Evolutionary conservation across 192 early-diverging fungal species (phyloP), one percentile per base, ranked within the genome.

Genomic region (Umbelopsis sp.): DNA sequence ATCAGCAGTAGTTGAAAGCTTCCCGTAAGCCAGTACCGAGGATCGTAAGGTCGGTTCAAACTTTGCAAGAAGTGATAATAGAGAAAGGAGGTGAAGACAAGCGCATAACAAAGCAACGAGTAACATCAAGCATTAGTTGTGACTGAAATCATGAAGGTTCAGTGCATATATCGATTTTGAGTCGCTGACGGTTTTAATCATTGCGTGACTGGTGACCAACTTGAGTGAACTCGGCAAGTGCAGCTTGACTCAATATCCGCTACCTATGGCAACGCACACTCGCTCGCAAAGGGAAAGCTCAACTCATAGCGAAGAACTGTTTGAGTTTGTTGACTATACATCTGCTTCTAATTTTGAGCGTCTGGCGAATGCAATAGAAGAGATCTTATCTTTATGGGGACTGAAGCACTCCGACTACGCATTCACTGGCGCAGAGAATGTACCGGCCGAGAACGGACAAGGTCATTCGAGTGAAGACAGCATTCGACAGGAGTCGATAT

Each of bases 311-410:
- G 89, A 91, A 73, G 91, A 92, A 46, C 83, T 80, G 69, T 92
- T 88, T 74, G 91, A 92, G 71, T 85, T 92, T 68, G 86, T 91
- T 9, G 89, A 91, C 77, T 91, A 92, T 78, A 91, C 89, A 0
- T 83, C 91, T 22, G 86, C 90, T 15, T 89, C 89, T 25, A 78
- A 82, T 46, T 90, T 88, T 82, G 91, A 92, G 58, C 78, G 81
- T 46, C 85, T 90, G 55, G 78, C 87, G 18, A 87, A 86, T 45
- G 74, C 83, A 3, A 81, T 92, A 49, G 91, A 92, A 76, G 78
- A 82, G 64, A 74, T 80, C 49, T 78, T 92, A 22, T 76, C 70
- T 50, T 58, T 73, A 22, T 91, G 89, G 89, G 82, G 79, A 8
- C 69, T 92, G 18, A 81, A 79, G 66, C 80, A 87, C 65, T 84